Conservation (phyloP, 1,284 basidiomycete genomes). For the Phaffia rhodozyma region DNA sequence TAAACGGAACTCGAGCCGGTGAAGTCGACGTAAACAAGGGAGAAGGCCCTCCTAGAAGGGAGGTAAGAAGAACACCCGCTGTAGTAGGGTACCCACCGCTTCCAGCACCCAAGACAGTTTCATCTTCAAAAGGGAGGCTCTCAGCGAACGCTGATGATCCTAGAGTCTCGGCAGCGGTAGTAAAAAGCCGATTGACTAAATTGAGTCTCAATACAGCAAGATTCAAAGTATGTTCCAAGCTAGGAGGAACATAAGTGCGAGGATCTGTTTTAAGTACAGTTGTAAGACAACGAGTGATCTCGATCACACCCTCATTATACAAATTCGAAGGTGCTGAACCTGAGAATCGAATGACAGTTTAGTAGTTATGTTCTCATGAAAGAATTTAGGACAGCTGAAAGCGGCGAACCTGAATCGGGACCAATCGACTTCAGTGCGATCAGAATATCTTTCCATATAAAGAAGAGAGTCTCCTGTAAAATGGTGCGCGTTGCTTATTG, state of each 20-base stretch:
- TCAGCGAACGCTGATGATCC: conserved; percentile 4
- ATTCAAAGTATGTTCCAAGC: background rate
- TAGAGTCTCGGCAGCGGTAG: background rate
- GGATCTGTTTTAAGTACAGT: background rate
- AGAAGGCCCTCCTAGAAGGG: too few relatives aligned
- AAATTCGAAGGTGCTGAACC: background rate
- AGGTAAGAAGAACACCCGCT: background rate
- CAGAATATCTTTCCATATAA: conserved; percentile 1
- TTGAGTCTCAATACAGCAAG: conserved; percentile 4
- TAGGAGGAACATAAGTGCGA: conserved; percentile 2
- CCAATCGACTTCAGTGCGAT: background rate
- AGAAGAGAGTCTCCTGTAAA: background rate
- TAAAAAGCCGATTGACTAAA: conserved; percentile 10
- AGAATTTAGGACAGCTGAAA: background rate
- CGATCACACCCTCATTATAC: conserved; percentile 5
- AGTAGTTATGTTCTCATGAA: too few relatives aligned
- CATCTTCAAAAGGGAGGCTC: background rate
- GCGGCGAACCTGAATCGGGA: conserved; percentile 2
- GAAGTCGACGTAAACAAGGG: background rate
- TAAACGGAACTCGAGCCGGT: conserved; percentile 4
- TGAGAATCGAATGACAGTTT: background rate
- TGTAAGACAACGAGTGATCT: background rate
- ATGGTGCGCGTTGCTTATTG: background rate
- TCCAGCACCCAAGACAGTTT: conserved; percentile 4
- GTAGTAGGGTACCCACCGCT: conserved; percentile 4